Conservation (phyloP, 108 stramenopile species). For the Discostella stelligeroides region DNA sequence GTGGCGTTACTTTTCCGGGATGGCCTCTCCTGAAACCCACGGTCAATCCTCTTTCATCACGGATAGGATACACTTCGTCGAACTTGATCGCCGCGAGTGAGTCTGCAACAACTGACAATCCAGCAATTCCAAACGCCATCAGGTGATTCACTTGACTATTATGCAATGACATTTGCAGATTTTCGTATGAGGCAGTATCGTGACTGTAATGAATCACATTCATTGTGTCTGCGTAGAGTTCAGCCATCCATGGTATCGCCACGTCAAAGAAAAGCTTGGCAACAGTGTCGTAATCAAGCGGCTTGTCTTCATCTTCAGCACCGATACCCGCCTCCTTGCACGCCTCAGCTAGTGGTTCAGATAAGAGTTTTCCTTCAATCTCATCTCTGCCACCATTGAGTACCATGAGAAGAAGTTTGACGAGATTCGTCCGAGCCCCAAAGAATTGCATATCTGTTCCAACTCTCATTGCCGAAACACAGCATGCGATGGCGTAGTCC, state of each 20-base stretch:
- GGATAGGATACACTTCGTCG: conserved; percentile 61
- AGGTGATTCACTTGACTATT: conserved; percentile 68
- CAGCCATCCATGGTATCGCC: conserved; percentile 74
- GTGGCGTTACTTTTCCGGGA: conserved; percentile 53
- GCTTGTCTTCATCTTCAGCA: conserved; percentile 52
- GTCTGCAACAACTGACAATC: conserved; percentile 65
- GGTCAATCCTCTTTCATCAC: conserved; percentile 62
- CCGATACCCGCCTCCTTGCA: conserved; percentile 63
- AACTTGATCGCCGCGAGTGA: conserved; percentile 67
- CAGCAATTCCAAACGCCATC: conserved; percentile 74
- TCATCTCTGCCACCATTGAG: conserved; percentile 71
- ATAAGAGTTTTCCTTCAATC: conserved; percentile 57
- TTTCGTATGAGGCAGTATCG: conserved; percentile 61
- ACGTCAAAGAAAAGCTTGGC: conserved; percentile 58
- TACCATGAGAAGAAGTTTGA: conserved; percentile 66
- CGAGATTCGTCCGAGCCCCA: conserved; percentile 67
- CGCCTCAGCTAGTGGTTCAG: conserved; percentile 50
- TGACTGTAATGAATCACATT: conserved; percentile 71
- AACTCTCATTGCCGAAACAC: conserved; percentile 68
- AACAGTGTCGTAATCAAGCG: conserved; percentile 57
- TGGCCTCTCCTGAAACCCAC: conserved; percentile 56
- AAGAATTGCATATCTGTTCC: conserved; percentile 77
- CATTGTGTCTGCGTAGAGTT: conserved; percentile 80
- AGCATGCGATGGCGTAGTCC: conserved; percentile 75
- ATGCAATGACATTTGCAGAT: conserved; percentile 69